These are phyloP conservation scores for Geotrichum restrictum DNA, from an alignment of 1,139 yeast genomes.

Conservation along the genomic window DNA sequence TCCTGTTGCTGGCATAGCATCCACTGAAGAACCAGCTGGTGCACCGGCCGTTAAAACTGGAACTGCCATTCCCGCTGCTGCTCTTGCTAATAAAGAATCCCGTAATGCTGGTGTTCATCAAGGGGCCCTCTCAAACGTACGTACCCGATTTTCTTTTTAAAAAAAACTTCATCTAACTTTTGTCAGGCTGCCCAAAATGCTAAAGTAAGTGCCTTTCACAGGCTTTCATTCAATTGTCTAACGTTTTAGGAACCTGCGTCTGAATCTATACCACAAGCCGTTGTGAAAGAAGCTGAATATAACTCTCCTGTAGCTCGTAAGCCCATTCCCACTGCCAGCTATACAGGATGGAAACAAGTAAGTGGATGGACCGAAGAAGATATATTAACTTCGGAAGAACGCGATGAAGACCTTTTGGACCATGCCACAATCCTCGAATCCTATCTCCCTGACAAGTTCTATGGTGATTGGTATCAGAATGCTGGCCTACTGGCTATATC, in stretches of 20 bases:
- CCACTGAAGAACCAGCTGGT: constrained; percentile 30
- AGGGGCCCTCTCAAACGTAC: constrained; percentile 5
- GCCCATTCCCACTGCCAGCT: constrained; percentile 11
- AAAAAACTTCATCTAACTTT: neutral
- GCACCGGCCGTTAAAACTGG: constrained; percentile 30
- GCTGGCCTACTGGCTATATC: constrained; percentile 64
- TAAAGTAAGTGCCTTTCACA: neutral
- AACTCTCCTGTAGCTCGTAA: neutral
- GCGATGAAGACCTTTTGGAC: constrained; percentile 65
- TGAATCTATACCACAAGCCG: constrained; percentile 14
- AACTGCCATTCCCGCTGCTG: constrained; percentile 33
- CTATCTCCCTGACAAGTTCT: constrained; percentile 63
- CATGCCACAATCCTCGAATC: constrained; percentile 67
- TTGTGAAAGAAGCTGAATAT: constrained; percentile 10
- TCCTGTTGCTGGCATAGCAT: constrained; percentile 30
- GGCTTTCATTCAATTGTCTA: neutral
- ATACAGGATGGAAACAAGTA: constrained; percentile 87
- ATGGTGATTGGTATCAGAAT: constrained; percentile 96
- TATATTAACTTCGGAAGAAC: constrained; percentile 50
- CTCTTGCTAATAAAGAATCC: constrained; percentile 29
- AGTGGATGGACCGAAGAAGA: constrained; percentile 79
- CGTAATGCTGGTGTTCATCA: constrained; percentile 25
- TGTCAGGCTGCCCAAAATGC: neutral
- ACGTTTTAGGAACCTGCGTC: constrained; percentile 15
- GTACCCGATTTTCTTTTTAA: neutral